Evolutionary conservation across 345 rosid genomes (phyloP).

Genomic region (Theobroma cacao): DNA sequence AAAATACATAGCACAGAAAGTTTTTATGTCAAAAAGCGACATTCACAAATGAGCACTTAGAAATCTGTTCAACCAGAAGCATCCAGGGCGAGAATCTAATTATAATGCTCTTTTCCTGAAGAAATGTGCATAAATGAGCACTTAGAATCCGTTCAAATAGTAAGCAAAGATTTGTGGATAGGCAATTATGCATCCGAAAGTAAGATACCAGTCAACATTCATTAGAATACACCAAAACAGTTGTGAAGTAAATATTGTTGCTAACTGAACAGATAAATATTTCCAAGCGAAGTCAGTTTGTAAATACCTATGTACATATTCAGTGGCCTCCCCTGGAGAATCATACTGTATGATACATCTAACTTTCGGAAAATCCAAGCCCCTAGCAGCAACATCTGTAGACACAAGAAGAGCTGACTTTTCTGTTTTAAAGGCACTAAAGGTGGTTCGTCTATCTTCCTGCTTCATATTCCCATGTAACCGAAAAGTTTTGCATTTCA

Average conservation of each 20-base stretch:
- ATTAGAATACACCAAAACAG: background rate
- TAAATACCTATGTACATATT: conserved; percentile 89
- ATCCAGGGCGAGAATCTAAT: background rate
- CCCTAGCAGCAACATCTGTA: conserved; percentile 92
- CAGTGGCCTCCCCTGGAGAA: conserved; percentile 99
- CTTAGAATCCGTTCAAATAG: background rate
- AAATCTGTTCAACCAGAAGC: background rate
- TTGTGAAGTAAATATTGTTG: background rate
- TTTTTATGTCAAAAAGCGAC: background rate
- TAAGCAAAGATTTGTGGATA: background rate
- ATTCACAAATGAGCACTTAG: background rate
- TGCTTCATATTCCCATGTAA: conserved; percentile 97
- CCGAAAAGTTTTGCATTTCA: conserved; percentile 66
- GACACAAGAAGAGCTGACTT: conserved; percentile 78
- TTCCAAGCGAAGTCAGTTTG: background rate
- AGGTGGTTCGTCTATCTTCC: conserved; percentile 74
- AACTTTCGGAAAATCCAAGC: conserved; percentile 92
- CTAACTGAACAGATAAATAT: background rate
- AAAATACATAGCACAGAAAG: background rate
- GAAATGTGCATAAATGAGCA: background rate
- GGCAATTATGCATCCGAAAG: background rate
- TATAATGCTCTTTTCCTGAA: background rate
- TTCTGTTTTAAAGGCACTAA: conserved; percentile 73
- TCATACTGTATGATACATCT: conserved; percentile 93
- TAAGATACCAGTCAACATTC: background rate